Conservation (phyloP, 2,329 filamentous ascomycete genomes). For the Monilinia laxa region DNA sequence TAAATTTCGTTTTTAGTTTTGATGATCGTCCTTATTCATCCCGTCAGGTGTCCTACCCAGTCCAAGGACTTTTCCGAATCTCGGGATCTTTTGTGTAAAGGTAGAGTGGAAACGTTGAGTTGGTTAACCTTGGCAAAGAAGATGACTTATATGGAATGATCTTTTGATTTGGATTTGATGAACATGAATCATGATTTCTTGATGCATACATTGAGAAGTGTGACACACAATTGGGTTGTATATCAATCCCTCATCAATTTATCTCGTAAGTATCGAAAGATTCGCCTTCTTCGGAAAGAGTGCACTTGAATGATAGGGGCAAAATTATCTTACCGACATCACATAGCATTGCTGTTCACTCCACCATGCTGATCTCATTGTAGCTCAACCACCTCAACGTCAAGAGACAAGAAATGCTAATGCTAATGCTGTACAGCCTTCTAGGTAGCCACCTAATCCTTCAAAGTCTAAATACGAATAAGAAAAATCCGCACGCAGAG, state of each 20-base stretch:
- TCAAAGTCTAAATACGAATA: not conserved
- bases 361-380: conserved; percentile 1
- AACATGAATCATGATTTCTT: not conserved
- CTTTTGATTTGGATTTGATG: not conserved
- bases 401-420: not conserved
- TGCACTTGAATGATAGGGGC: not conserved
- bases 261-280: not conserved
- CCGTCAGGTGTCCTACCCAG: not conserved
- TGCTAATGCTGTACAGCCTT: not conserved
- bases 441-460: not conserved
- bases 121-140: conserved; percentile 13
- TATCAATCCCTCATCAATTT: not conserved
- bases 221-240: not conserved
- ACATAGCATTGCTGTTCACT: not conserved
- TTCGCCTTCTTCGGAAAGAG: not conserved
- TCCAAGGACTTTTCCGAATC: conserved; percentile 13
- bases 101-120: conserved; percentile 10
- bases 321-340: conserved; percentile 9
- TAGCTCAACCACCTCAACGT: not conserved
- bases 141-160: conserved; percentile 13
- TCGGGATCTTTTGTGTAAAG: conserved; percentile 1
- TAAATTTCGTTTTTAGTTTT: not conserved
- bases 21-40: not conserved
- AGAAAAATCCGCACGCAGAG: not conserved
- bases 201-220: not conserved